Percentiles rank a stretch among this genome's conserved stretches.
These are phyloP conservation scores for Pholiota adiposa DNA, from an alignment of 1,284 basidiomycete species.

Conservation along the genomic window DNA sequence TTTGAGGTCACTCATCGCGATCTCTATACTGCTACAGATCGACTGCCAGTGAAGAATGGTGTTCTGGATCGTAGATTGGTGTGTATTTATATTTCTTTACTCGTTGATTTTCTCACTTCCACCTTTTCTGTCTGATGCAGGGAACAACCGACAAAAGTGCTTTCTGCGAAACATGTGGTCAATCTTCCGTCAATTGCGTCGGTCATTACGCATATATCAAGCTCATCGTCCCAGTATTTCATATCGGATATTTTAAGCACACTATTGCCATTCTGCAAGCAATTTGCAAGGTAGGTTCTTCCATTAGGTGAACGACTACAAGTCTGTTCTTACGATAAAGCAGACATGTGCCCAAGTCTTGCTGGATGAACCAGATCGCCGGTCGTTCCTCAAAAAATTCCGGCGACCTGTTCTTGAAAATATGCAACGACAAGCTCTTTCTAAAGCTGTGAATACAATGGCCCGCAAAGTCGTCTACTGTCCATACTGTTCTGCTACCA, in stretches of 20 bases:
- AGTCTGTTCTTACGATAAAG: neutral
- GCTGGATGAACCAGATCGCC: slow-evolving; percentile 88
- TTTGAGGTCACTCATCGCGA: slow-evolving; percentile 93
- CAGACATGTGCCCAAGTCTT: slow-evolving; percentile 95
- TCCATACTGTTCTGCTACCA: slow-evolving; percentile 91
- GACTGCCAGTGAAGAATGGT: slow-evolving; percentile 88
- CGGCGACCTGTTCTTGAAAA: slow-evolving; percentile 92
- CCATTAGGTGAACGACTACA: neutral
- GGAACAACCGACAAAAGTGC: slow-evolving; percentile 95
- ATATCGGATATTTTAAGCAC: slow-evolving; percentile 98
- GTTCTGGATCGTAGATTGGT: slow-evolving; percentile 90
- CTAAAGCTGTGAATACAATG: slow-evolving; percentile 88
- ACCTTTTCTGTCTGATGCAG: slow-evolving; percentile 42
- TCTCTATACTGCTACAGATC: slow-evolving; percentile 81
- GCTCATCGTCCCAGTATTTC: slow-evolving; percentile 94
- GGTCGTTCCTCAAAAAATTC: slow-evolving; percentile 87
- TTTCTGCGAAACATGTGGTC: slow-evolving; percentile 95
- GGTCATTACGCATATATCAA: slow-evolving; percentile 99
- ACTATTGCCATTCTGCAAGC: slow-evolving; percentile 93
- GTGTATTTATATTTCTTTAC: slow-evolving; percentile 29
- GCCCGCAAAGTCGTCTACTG: slow-evolving; percentile 94
- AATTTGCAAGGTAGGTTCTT: slow-evolving; percentile 84
- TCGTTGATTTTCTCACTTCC: neutral
- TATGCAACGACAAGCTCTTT: slow-evolving; percentile 84
- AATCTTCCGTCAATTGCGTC: slow-evolving; percentile 93